Evolutionary conservation across 164 flowering plant genomes (phyloP).

Genomic region (Houttuynia cordata): DNA sequence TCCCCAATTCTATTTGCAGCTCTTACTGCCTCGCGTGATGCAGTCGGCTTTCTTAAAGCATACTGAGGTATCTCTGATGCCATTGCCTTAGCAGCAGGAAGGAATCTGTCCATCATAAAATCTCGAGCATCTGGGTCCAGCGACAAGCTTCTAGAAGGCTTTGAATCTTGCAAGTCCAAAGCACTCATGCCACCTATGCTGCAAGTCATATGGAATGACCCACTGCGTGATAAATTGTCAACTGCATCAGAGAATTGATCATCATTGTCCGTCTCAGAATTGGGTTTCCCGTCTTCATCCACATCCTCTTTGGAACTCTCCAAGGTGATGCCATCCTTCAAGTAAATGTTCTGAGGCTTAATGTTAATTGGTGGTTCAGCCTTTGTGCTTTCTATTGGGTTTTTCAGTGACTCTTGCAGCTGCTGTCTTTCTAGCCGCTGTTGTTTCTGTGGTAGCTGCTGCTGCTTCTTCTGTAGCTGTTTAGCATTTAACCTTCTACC

Average conservation of each 20-base stretch:
- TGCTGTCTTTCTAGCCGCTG: not conserved
- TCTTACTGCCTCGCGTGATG: slow-evolving; percentile 23
- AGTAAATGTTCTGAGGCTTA: not conserved
- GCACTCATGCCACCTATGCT: slow-evolving; percentile 69
- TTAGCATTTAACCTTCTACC: slow-evolving; percentile 34
- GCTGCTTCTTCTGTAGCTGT: not conserved
- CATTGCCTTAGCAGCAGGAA: slow-evolving; percentile 94
- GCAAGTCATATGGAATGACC: slow-evolving; percentile 56
- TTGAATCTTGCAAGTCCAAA: slow-evolving; percentile 32
- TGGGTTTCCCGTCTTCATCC: not conserved
- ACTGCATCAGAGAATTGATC: slow-evolving; percentile 47
- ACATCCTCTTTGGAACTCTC: not conserved
- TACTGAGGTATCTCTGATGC: slow-evolving; percentile 64
- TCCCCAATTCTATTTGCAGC: slow-evolving; percentile 10
- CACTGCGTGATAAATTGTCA: slow-evolving; percentile 60
- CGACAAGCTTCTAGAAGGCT: slow-evolving; percentile 25
- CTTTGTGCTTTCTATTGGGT: not conserved
- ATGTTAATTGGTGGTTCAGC: not conserved
- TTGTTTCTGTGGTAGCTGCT: not conserved
- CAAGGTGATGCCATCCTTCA: not conserved
- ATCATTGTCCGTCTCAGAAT: not conserved
- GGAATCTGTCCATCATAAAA: slow-evolving; percentile 78
- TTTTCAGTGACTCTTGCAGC: slow-evolving; percentile 1
- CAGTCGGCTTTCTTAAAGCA: slow-evolving; percentile 34
- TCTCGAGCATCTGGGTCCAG: slow-evolving; percentile 49